Conservation (phyloP, 495 filamentous ascomycete species). For the Hypoxylon rickii region DNA sequence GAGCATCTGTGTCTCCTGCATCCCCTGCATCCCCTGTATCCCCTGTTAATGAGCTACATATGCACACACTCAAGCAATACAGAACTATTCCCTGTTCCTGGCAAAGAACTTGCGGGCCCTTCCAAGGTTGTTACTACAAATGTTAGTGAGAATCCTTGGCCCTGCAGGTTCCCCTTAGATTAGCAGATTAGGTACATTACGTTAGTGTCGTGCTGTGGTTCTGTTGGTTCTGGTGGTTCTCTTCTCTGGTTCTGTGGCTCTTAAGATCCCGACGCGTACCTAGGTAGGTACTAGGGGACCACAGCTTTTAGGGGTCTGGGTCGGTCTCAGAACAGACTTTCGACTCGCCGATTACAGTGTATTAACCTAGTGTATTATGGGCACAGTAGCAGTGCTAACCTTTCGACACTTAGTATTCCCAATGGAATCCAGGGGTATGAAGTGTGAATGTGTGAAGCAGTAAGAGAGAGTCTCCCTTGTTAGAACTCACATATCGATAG, state of each 20-base stretch:
- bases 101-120: slow-evolving; percentile 9
- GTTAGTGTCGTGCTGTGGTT: too few species aligned
- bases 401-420: too few species aligned
- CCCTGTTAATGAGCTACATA: too few species aligned
- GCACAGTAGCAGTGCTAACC: too few species aligned
- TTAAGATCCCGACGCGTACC: slow-evolving; percentile 23
- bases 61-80: too few species aligned
- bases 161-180: slow-evolving; percentile 21
- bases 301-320: too few species aligned
- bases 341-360: slow-evolving; percentile 20
- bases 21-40: too few species aligned
- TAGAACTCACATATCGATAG: slow-evolving; percentile 14
- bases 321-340: neutral
- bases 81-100: slow-evolving; percentile 25
- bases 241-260: too few species aligned
- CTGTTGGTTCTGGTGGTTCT: too few species aligned
- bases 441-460: slow-evolving; percentile 27
- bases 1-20: too few species aligned
- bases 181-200: slow-evolving; percentile 10
- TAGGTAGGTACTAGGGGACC: too few species aligned
- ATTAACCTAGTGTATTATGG: too few species aligned
- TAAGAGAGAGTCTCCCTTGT: slow-evolving; percentile 22
- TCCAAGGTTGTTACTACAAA: neutral
- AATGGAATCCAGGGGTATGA: slow-evolving; percentile 12
- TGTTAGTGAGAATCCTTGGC: slow-evolving; percentile 16